These are phyloP conservation scores for Boletus mariae DNA, from an alignment of 1,284 basidiomycete species.

Conservation along the genomic window DNA sequence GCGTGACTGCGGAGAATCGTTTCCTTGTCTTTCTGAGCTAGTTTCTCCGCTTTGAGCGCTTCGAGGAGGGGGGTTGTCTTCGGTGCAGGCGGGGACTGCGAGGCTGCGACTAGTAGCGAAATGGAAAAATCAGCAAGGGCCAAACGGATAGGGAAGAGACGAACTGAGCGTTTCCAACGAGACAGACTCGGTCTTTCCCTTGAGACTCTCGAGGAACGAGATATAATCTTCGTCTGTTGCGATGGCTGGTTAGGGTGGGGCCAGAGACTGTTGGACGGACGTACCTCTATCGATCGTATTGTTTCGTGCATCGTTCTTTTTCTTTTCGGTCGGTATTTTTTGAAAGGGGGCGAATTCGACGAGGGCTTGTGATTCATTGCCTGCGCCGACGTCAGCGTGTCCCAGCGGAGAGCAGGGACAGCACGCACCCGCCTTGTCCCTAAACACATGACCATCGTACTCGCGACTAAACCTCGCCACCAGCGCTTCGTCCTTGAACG, in stretches of 20 bases:
- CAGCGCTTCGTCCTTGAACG: constrained; percentile 74
- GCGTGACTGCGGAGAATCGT: constrained; percentile 64
- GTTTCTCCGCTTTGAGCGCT: constrained; percentile 79
- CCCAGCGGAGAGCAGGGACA: neutral
- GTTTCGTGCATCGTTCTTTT: constrained; percentile 50
- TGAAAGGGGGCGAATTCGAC: constrained; percentile 95
- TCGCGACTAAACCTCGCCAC: constrained; percentile 77
- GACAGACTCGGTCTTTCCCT: constrained; percentile 52
- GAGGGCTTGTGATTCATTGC: constrained; percentile 82
- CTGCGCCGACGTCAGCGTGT: constrained; percentile 37
- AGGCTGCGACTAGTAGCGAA: constrained; percentile 49
- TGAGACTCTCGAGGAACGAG: constrained; percentile 72
- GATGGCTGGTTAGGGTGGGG: neutral
- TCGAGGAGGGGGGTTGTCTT: constrained; percentile 87
- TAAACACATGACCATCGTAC: constrained; percentile 91
- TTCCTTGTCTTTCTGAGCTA: constrained; percentile 68
- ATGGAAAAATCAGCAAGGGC: neutral
- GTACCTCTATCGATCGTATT: constrained; percentile 31
- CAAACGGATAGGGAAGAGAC: neutral
- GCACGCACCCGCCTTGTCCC: constrained; percentile 81
- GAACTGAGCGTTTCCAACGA: constrained; percentile 62
- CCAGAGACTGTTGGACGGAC: neutral
- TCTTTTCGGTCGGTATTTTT: constrained; percentile 73
- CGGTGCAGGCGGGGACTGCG: constrained; percentile 54
- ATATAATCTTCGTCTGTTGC: constrained; percentile 72